These are phyloP conservation scores for Rhizopus microsporus DNA, from an alignment of 371 early-diverging fungal species.

Conservation along the genomic window DNA sequence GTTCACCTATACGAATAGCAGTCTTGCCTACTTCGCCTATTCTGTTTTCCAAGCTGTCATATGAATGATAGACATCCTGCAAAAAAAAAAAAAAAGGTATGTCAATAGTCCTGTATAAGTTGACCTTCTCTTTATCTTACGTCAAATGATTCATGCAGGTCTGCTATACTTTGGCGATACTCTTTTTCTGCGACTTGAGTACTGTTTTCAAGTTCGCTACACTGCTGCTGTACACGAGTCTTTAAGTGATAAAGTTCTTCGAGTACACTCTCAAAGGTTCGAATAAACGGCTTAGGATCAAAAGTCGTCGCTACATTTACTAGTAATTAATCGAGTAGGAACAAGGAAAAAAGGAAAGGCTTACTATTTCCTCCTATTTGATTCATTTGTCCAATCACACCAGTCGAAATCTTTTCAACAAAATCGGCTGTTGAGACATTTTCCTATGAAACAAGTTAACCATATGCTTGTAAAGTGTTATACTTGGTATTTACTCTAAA, in stretches of 20 bases:
- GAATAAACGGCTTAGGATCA: conserved; percentile 85
- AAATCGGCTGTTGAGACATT: conserved; percentile 60
- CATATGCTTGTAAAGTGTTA: not conserved
- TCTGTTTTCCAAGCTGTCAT: conserved; percentile 83
- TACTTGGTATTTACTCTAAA: conserved; percentile 18
- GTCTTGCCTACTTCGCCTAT: conserved; percentile 93
- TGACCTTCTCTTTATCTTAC: conserved; percentile 44
- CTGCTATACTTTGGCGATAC: conserved; percentile 72
- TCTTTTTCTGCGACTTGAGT: conserved; percentile 73
- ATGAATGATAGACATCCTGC: conserved; percentile 79
- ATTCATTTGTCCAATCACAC: conserved; percentile 39
- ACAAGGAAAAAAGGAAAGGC: not conserved
- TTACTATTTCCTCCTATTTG: conserved; percentile 24
- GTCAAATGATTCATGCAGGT: conserved; percentile 72
- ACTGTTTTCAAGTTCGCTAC: conserved; percentile 80
- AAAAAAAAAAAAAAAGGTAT: conserved; percentile 11
- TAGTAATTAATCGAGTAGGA: too few relatives aligned
- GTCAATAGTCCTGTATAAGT: too few relatives aligned
- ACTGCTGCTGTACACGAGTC: conserved; percentile 76
- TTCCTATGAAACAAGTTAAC: conserved; percentile 30
- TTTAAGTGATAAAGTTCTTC: conserved; percentile 79
- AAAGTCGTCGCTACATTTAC: conserved; percentile 34
- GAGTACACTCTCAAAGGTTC: conserved; percentile 83
- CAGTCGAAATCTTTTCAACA: conserved; percentile 54
- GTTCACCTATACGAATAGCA: conserved; percentile 96